phyloP scores from a whole-genome alignment of 2,329 filamentous ascomycete species.

The Endocalyx cinctus region DNA sequence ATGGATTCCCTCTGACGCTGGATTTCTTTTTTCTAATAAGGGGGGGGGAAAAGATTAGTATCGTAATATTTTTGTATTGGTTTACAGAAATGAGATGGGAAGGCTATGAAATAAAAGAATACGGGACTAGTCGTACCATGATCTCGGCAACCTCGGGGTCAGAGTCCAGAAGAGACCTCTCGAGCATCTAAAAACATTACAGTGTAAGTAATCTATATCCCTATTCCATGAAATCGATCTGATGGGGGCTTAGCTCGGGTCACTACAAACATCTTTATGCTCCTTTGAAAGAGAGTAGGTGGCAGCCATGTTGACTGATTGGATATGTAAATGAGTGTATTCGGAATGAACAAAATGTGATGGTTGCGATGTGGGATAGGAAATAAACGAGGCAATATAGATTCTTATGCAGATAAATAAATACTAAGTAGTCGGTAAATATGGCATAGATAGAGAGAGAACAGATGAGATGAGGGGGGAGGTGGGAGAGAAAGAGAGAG shows the following conservation, averaged over 20 bases:
- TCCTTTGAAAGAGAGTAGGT: constrained; percentile 49
- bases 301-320: constrained; percentile 33
- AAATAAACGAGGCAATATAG: too few species aligned
- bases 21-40: constrained; percentile 79
- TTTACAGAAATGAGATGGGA: too few species aligned
- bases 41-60: constrained; percentile 8
- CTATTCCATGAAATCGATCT: not conserved
- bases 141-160: constrained; percentile 95
- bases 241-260: not conserved
- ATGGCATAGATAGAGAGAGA: too few species aligned
- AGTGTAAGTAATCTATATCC: constrained; percentile 28
- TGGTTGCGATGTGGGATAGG: too few species aligned
- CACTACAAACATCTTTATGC: constrained; percentile 47
- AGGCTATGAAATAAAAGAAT: not conserved
- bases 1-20: constrained; percentile 98
- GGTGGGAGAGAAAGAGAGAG: too few species aligned
- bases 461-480: too few species aligned
- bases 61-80: constrained; percentile 30
- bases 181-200: constrained; percentile 77
- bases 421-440: too few species aligned
- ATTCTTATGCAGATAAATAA: too few species aligned
- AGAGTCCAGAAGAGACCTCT: constrained; percentile 85
- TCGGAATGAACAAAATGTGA: not conserved
- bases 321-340: too few species aligned
- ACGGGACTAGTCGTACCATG: constrained; percentile 67